Conservation (phyloP, 2,329 filamentous ascomycete species). For the Venturia asperata region DNA sequence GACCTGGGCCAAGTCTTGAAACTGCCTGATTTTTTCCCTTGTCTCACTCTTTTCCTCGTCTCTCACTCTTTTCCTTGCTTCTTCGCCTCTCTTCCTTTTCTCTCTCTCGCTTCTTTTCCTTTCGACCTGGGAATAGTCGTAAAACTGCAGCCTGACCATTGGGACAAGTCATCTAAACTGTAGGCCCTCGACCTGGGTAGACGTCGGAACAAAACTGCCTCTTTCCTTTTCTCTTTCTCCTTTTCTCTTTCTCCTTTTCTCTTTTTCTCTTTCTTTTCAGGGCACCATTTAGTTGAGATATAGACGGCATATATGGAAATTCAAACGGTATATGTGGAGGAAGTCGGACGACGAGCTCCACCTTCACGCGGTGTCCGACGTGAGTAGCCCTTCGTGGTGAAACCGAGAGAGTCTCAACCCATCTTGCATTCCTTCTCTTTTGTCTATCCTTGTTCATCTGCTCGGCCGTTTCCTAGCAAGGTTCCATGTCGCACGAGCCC, state of each 20-base stretch:
- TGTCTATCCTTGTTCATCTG: neutral
- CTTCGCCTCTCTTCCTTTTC: neutral
- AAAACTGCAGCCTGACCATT: neutral
- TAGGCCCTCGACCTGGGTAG: neutral
- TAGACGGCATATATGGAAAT: too few relatives aligned
- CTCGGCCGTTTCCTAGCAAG: neutral
- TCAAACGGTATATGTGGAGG: neutral
- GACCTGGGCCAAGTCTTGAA: slow-evolving; percentile 5
- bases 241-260: neutral
- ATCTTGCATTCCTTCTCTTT: neutral
- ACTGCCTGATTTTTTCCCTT: neutral
- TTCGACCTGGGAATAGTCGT: neutral
- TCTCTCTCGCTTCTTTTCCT: neutral
- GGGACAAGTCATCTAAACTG: neutral
- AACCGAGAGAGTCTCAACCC: slow-evolving; percentile 3
- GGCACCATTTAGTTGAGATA: neutral
- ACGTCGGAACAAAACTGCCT: neutral
- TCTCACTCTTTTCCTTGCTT: neutral
- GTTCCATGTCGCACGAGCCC: neutral
- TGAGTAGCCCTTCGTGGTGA: slow-evolving; percentile 1
- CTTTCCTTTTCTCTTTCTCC: neutral
- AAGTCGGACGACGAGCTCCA: slow-evolving; percentile 4
- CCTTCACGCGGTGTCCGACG: slow-evolving; percentile 6
- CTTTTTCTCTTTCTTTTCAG: neutral
- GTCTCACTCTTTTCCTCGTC: neutral